These are phyloP conservation scores for Chaetothyriales sp. DNA, from an alignment of 2,329 filamentous ascomycete species.

Conservation along the genomic window DNA sequence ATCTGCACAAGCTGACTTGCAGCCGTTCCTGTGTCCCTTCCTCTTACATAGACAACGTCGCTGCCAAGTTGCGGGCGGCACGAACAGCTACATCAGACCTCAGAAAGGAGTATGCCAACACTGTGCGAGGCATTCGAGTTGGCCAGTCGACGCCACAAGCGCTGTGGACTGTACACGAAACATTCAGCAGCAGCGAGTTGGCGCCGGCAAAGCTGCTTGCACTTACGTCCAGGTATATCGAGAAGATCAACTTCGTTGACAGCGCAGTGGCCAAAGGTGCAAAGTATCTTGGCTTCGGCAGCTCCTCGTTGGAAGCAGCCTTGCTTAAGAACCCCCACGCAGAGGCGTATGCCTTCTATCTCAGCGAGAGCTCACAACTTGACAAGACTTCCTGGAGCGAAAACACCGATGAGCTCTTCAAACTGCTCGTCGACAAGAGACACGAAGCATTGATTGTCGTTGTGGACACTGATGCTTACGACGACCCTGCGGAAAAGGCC, in stretches of 20 bases:
- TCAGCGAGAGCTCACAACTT: slow-evolving; percentile 9
- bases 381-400: slow-evolving; percentile 10
- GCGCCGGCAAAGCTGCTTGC: slow-evolving; percentile 7
- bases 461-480: slow-evolving; percentile 16
- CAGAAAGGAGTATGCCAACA: slow-evolving; percentile 5
- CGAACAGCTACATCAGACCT: slow-evolving; percentile 5
- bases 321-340: slow-evolving; percentile 1
- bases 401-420: slow-evolving; percentile 13
- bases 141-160: slow-evolving; percentile 6
- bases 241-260: slow-evolving; percentile 17
- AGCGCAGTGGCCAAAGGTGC: slow-evolving; percentile 13
- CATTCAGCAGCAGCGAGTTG: slow-evolving; percentile 2
- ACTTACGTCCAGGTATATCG: slow-evolving; percentile 4
- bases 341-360: slow-evolving; percentile 17
- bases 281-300: slow-evolving; percentile 13
- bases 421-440: slow-evolving; percentile 11
- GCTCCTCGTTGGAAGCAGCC: slow-evolving; percentile 5
- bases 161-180: slow-evolving; percentile 8
- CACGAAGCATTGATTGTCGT: slow-evolving; percentile 9
- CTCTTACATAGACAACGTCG: slow-evolving; percentile 9
- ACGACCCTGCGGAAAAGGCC: slow-evolving; percentile 7
- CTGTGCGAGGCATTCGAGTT: slow-evolving; percentile 10
- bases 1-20: slow-evolving; percentile 8
- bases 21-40: slow-evolving; percentile 11
- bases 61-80: slow-evolving; percentile 2